These are phyloP conservation scores for Oryza australiensis DNA, from an alignment of 176 grass and related monocot genomes.

Conservation along the genomic window DNA sequence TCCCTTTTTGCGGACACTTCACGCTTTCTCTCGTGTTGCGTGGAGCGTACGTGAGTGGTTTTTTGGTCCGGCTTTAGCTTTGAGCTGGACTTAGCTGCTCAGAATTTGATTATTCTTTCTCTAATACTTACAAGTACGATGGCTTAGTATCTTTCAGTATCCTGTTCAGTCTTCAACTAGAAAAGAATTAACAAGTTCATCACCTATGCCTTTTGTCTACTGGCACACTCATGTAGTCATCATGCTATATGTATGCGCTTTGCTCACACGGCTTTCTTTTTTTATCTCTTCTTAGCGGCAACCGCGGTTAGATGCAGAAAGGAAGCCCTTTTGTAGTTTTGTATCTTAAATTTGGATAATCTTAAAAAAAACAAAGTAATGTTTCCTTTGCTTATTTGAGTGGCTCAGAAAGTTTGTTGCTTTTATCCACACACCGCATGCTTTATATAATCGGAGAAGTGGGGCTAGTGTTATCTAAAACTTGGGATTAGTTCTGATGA, in stretches of 20 bases:
- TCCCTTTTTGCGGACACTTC: conserved; percentile 34
- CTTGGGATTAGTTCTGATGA: conserved; percentile 15
- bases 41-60: conserved; percentile 29
- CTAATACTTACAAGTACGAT: not conserved
- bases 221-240: not conserved
- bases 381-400: not conserved
- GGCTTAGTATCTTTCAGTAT: conserved; percentile 3
- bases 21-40: conserved; percentile 39
- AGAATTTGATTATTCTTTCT: not conserved
- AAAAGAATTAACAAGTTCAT: not conserved
- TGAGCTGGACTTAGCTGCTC: conserved; percentile 23
- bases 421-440: conserved; percentile 10
- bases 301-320: conserved; percentile 21
- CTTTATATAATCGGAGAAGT: not conserved
- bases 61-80: not conserved
- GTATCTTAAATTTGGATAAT: not conserved
- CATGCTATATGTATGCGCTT: not conserved
- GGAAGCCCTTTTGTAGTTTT: not conserved
- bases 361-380: not conserved
- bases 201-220: not conserved
- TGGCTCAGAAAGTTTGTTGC: conserved; percentile 22
- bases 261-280: not conserved
- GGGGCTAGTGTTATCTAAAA: conserved; percentile 15
- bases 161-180: not conserved
- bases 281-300: conserved; percentile 9